Base-by-base conservation (phyloP, 2,329 filamentous ascomycete species). In the Talaromyces sp. region DNA sequence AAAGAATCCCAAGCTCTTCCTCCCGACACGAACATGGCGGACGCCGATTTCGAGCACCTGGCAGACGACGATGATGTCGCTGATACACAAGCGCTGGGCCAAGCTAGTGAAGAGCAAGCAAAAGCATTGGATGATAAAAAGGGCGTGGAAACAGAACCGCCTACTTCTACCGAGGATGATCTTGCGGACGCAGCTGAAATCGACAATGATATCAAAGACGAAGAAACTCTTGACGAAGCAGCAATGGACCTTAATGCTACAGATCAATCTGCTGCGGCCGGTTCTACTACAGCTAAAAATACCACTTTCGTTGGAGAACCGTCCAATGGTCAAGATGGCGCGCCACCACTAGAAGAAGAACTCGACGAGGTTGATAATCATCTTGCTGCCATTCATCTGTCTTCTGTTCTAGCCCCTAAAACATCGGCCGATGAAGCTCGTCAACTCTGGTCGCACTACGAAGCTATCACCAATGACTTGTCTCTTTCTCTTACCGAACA, bases 401-500 rank as follows among this genome's bases (percentile, higher is more conserved):
- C 79, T 69, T 86, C 60, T 72, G 81, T 68, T 75, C 63, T 72
- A 32, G 67, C 75, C 21, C 72, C 75, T 12, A 69, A 76, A 35
- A 79, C 80, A 3, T 77, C 81, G 1, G 72, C 79, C 41, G 77
- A 81, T 27, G 81, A 85, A 63, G 86, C 92, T 27, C 85, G 91
- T 62, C 81, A 85, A 57, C 85, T 93, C 68, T 99, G 95, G 94
- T 84, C 86, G 10, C 83, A 87, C 61, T 94, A 96, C 76, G 92
- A 97, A 75, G 83, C 83, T 62, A 85, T 87, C 59, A 97, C 94
- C 0, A 91, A 94, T 65, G 83, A 89, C 54, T 88, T 97, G 60
- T 95, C 94, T 0, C 85, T 96, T 60, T 88, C 91, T 1, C 82
- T 99, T 14, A 96, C 93, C 1, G 94, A 96, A 65, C 94, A 97